phyloP scores from a whole-genome alignment of 352 stramenopile genomes.

The Phytophthora rubi region DNA sequence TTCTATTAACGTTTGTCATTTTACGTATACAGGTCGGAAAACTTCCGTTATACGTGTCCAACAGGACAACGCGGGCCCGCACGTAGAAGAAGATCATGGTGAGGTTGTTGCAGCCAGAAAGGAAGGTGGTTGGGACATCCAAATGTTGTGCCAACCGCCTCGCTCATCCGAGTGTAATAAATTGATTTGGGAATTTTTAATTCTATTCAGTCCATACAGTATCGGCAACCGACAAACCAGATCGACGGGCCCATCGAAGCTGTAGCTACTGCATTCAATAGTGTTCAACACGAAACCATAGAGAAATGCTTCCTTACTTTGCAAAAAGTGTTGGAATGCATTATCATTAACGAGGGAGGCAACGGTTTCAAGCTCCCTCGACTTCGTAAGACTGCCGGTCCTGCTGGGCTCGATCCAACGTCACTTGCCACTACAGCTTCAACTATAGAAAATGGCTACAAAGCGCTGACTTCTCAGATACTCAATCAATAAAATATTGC shows the following conservation, averaged over 20 bases:
- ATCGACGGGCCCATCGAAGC: constrained; percentile 1
- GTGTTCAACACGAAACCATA: neutral
- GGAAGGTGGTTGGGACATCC: constrained; percentile 13
- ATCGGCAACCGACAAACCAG: neutral
- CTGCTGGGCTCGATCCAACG: neutral
- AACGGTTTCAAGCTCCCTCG: constrained; percentile 13
- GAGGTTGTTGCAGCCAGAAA: constrained; percentile 5
- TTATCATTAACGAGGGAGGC: constrained; percentile 5
- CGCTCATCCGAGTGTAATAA: constrained; percentile 2
- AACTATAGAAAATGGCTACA: neutral
- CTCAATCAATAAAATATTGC: neutral
- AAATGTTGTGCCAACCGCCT: constrained; percentile 18
- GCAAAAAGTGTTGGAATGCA: constrained; percentile 13
- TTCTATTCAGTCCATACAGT: neutral
- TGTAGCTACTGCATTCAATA: neutral
- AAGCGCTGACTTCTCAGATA: neutral
- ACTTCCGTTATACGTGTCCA: constrained; percentile 5
- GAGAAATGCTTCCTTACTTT: constrained; percentile 10
- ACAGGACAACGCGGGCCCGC: constrained; percentile 13
- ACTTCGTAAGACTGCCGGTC: neutral
- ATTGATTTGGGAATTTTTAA: constrained; percentile 15
- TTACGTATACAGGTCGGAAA: too few relatives aligned
- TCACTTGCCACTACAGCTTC: neutral
- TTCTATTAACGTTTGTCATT: too few relatives aligned
- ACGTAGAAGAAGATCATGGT: constrained; percentile 12